Base-by-base conservation (phyloP, 495 filamentous ascomycete species). In the Neurospora intermedia region DNA sequence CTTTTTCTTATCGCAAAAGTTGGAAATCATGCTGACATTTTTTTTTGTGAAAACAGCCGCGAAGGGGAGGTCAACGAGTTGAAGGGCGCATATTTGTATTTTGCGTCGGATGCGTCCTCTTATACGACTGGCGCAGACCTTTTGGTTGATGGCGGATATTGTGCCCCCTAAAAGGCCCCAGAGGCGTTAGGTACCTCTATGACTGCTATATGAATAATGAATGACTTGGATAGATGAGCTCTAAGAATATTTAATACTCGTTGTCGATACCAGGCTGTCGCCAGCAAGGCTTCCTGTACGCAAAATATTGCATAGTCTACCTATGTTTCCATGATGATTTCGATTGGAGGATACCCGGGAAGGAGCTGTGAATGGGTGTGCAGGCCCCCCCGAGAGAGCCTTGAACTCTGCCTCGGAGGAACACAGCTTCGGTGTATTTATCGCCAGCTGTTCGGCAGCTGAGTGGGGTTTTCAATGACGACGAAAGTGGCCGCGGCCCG, bases 11-110 rank as follows among this genome's bases (percentile, higher is more conserved):
- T 10, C 27, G 7, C 16, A 4, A 8, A 38, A 69, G 66, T 31
- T 9, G 7, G 20, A 42, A 16, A 73, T 42, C 8, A 69, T 23
- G 59, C 71, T 69, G 69, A 73, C 35, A 8, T 5, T 6, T 18
- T 16, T 6, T 43, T 43, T 15, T 5, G 7, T 18, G 18, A 31
- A 73, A 20, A 88, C 27, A 88, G 88, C n/a, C 87, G 92, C 42
- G 90, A 92, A 79, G 92, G 89, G 20, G 84, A 92, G 76, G 84
- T 89, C 0, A 86, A 87, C 69, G 94, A 97, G 84, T 83, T 97
- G 70, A 97, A 97, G 85, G 94, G 94, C 8, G 92, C 91, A 6
- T 97, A 91, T 77, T 82, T 97, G n/a, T 97, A 95, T 78, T 82
- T 97, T 72, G 93, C 93, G 5, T 92, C 89, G 18, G 93, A 97